Conservation (phyloP, 2,329 filamentous ascomycete genomes). For the Cladosporium halotolerans region DNA sequence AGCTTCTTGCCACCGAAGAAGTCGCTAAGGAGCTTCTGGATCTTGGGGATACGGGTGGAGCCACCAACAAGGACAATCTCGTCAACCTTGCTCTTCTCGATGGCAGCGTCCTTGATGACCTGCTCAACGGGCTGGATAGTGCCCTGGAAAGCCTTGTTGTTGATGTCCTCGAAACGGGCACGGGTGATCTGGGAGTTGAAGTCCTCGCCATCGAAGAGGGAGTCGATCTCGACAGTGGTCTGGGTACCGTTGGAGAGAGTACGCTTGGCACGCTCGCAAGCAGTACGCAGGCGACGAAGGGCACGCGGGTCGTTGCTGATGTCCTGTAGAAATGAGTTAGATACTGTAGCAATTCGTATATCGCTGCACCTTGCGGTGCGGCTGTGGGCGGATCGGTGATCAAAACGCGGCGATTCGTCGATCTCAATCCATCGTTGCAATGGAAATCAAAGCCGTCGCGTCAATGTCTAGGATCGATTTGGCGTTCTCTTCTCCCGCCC, state of each 20-base stretch:
- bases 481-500: too few species aligned
- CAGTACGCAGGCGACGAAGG: slow-evolving; percentile 90
- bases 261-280: slow-evolving; percentile 99
- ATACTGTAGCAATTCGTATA: neutral
- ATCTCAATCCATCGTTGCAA: too few species aligned
- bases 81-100: slow-evolving; percentile 88
- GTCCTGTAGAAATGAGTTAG: slow-evolving; percentile 34
- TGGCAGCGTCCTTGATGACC: slow-evolving; percentile 84
- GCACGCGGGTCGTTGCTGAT: slow-evolving; percentile 80
- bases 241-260: slow-evolving; percentile 95
- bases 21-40: slow-evolving; percentile 98
- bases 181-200: slow-evolving; percentile 96
- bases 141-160: slow-evolving; percentile 88
- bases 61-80: slow-evolving; percentile 99
- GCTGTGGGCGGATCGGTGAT: too few species aligned
- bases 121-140: slow-evolving; percentile 94
- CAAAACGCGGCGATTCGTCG: too few species aligned
- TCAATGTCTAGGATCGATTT: too few species aligned
- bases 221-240: slow-evolving; percentile 97
- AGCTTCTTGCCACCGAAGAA: slow-evolving; percentile 99
- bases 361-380: too few species aligned
- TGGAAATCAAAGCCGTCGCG: neutral
- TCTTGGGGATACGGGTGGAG: slow-evolving; percentile 95
- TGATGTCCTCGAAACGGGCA: slow-evolving; percentile 97
- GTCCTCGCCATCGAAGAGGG: slow-evolving; percentile 95